Evolutionary conservation across 2,329 filamentous ascomycete genomes (phyloP).

Genomic region (Juglanconis oblonga): DNA sequence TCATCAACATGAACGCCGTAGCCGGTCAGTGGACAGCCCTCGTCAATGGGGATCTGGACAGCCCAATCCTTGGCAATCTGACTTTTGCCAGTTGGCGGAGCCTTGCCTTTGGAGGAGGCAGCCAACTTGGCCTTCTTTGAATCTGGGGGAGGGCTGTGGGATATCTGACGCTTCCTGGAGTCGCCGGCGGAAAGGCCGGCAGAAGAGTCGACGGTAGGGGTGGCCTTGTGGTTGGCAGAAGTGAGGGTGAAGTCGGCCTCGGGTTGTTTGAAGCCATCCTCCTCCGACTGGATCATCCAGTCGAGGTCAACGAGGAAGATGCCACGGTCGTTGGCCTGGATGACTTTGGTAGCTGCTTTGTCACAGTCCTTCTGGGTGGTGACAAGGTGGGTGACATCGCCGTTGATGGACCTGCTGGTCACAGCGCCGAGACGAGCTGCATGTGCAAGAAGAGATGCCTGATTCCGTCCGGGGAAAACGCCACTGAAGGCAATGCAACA

Average conservation of each 20-base stretch:
- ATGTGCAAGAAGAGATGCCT: slow-evolving; percentile 45
- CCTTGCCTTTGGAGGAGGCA: slow-evolving; percentile 16
- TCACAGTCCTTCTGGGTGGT: slow-evolving; percentile 52
- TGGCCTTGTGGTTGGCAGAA: slow-evolving; percentile 19
- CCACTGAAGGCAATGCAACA: slow-evolving; percentile 58
- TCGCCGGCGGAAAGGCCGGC: too few species aligned
- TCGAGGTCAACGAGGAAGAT: slow-evolving; percentile 55
- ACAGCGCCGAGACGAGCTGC: slow-evolving; percentile 48
- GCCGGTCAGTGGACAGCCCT: slow-evolving; percentile 33
- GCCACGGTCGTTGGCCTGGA: slow-evolving; percentile 41
- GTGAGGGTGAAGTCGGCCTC: slow-evolving; percentile 28
- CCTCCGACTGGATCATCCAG: slow-evolving; percentile 61
- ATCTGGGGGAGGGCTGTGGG: slow-evolving; percentile 22
- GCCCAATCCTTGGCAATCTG: slow-evolving; percentile 46
- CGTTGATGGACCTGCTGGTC: slow-evolving; percentile 44
- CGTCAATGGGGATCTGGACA: slow-evolving; percentile 49
- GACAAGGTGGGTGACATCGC: slow-evolving; percentile 54
- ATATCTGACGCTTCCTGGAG: slow-evolving; percentile 24
- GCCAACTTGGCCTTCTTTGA: slow-evolving; percentile 33
- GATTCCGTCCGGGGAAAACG: slow-evolving; percentile 52
- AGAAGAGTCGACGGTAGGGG: slow-evolving; percentile 3
- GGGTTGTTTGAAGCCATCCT: slow-evolving; percentile 35
- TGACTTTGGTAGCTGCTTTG: slow-evolving; percentile 49
- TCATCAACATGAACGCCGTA: slow-evolving; percentile 64
- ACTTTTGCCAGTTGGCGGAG: slow-evolving; percentile 33